Evolutionary conservation across 2,329 filamentous ascomycete species (phyloP), one percentile per base, ranked within the genome.

Genomic region (Pseudocercospora fijiensis): DNA sequence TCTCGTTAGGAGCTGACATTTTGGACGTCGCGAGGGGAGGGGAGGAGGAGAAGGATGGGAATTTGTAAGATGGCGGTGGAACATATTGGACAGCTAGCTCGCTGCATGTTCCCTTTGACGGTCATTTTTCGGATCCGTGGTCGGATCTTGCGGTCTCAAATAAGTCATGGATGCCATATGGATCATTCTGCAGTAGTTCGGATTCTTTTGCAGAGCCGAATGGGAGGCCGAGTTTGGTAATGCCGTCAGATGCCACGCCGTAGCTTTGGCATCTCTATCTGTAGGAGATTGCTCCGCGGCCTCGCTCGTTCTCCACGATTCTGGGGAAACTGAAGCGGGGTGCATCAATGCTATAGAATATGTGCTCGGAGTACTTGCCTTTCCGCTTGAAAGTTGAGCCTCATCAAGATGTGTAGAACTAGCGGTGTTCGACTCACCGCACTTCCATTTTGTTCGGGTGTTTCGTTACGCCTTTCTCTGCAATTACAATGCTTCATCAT

Each of bases 161-260:
- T n/a, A n/a, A n/a, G n/a, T 33, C 58, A 30, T 53, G 43, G 45
- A 5, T 20, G 47, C 45, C 58, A 60, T 60, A 27, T 41, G 58
- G 27, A 27, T 27, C n/a, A 27, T 27, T 16, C 27, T 49, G 45
- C 45, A 52, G 16, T 33, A 33, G 30, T 33, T 33, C 8, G 9
- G 1, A 11, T 8, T 11, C 10, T 8, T 11, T 9, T 33, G 8
- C 8, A 33, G 30, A 33, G 10, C 20, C 43, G 43, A 47, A 47
- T 22, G 43, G 43, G 10, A 33, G 30, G 30, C 30, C 30, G 30
- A 47, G 8, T 5, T n/a, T n/a, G n/a, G 7, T 8, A 10, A 20
- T 18, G 43, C 43, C n/a, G 20, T 22, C 43, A 18, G 43, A 47
- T 8, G 43, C 43, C 43, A 18, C n/a, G n/a, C 43, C n/a, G 18